Percentiles rank a stretch among this genome's conserved stretches.
Conservation (phyloP, 305 asterid species). For the Fraxinus albicans region DNA sequence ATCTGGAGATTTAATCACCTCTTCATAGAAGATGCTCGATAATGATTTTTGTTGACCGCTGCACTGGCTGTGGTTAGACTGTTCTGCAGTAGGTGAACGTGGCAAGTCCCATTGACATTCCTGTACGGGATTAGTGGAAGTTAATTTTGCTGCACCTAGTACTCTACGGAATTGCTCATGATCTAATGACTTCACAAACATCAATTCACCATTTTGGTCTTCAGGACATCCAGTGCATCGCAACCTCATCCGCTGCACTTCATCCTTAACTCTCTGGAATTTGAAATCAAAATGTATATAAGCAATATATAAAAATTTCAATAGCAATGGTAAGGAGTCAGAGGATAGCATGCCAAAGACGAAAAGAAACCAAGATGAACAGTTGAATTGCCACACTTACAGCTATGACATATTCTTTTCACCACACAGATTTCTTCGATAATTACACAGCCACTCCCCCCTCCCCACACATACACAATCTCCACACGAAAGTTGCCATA, state of each 20-base stretch:
- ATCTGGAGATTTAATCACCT: slow-evolving; percentile 39
- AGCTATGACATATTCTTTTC: neutral
- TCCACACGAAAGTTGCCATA: neutral
- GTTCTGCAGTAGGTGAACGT: slow-evolving; percentile 34
- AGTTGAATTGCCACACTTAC: neutral
- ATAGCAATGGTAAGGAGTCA: neutral
- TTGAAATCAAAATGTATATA: neutral
- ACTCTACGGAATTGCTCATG: slow-evolving; percentile 58
- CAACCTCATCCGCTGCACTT: slow-evolving; percentile 46
- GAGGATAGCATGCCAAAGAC: neutral
- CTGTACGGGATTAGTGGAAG: slow-evolving; percentile 25
- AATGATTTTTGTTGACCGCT: slow-evolving; percentile 34
- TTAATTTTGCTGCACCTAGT: slow-evolving; percentile 46
- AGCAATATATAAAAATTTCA: slow-evolving; percentile 11
- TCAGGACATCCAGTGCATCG: slow-evolving; percentile 26
- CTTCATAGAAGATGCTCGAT: slow-evolving; percentile 38
- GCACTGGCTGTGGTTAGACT: slow-evolving; percentile 29
- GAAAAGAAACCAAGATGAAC: neutral
- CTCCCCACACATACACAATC: neutral
- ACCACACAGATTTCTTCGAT: neutral
- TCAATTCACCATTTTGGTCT: slow-evolving; percentile 32
- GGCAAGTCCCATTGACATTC: slow-evolving; percentile 41
- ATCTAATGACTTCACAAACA: slow-evolving; percentile 48
- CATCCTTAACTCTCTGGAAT: slow-evolving; percentile 69
- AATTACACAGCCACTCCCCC: neutral